phyloP scores from a whole-genome alignment of 73 alveolate genomes.

The Paramecium sexaurelia region DNA sequence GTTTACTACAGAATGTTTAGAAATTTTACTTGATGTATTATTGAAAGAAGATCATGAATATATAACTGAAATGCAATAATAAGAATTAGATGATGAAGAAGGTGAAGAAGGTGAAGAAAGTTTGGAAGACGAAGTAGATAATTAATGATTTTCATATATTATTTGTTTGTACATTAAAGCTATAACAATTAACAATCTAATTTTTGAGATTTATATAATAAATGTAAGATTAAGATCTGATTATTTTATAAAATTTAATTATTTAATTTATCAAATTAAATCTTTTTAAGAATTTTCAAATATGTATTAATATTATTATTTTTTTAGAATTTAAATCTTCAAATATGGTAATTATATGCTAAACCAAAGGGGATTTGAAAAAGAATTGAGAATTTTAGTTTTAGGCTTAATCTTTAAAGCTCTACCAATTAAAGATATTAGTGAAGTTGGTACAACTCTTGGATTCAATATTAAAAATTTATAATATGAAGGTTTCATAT shows the following conservation, averaged over 20 bases:
- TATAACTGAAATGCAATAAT: conserved; percentile 13
- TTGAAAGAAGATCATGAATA: conserved; percentile 10
- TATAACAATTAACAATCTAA: neutral
- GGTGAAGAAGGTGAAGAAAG: conserved; percentile 23
- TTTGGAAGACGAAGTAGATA: conserved; percentile 9
- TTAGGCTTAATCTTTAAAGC: conserved; percentile 97
- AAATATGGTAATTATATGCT: neutral
- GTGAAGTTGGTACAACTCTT: conserved; percentile 95
- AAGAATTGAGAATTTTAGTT: conserved; percentile 95
- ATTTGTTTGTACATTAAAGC: neutral
- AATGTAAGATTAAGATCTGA: neutral
- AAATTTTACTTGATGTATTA: conserved; percentile 27
- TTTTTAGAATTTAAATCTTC: neutral
- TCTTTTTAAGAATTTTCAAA: no score
- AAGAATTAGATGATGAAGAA: conserved; percentile 43
- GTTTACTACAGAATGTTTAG: conserved; percentile 5
- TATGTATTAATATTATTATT: no score
- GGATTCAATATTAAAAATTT: conserved; percentile 97
- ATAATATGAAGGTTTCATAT: conserved; percentile 97
- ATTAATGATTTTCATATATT: conserved; percentile 14
- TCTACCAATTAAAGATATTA: conserved; percentile 92
- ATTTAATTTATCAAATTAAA: neutral
- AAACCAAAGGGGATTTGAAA: conserved; percentile 65
- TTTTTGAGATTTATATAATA: neutral
- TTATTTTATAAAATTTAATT: no score